A percentile compares a stretch with the other conserved stretches of the same genome.
Conservation (phyloP, 306 rosid genomes). For the Medicago lupulina region DNA sequence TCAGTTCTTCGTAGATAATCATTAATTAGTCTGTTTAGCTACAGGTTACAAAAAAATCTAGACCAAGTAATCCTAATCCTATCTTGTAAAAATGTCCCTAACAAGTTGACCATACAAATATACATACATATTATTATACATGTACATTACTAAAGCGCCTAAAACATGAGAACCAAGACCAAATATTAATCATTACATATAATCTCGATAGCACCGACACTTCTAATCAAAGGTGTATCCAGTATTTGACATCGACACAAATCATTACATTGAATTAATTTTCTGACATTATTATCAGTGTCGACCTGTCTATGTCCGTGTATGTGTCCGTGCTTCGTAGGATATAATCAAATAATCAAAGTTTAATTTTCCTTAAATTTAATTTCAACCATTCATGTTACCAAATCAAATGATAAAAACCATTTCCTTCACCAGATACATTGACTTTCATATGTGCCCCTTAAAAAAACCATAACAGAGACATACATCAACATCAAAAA, state of each 20-base stretch:
- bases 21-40: neutral
- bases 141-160: neutral
- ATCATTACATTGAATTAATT: too few species aligned
- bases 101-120: neutral
- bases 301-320: too few species aligned
- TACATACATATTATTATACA: neutral
- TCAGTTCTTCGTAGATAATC: neutral
- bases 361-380: neutral
- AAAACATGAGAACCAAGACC: too few species aligned
- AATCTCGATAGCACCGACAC: too few species aligned
- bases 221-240: too few species aligned
- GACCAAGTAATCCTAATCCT: neutral
- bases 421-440: neutral
- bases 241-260: too few species aligned
- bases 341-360: neutral
- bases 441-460: neutral
- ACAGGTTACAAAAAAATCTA: constrained; percentile 17
- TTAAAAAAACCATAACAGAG: neutral
- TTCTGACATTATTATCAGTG: too few species aligned
- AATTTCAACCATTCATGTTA: constrained; percentile 13
- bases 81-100: neutral
- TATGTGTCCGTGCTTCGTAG: too few species aligned
- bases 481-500: constrained; percentile 27
- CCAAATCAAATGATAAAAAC: neutral
- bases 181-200: too few species aligned